Base-by-base conservation (phyloP, 805 yeast genomes). In the Sugiyamaella smithiae region DNA sequence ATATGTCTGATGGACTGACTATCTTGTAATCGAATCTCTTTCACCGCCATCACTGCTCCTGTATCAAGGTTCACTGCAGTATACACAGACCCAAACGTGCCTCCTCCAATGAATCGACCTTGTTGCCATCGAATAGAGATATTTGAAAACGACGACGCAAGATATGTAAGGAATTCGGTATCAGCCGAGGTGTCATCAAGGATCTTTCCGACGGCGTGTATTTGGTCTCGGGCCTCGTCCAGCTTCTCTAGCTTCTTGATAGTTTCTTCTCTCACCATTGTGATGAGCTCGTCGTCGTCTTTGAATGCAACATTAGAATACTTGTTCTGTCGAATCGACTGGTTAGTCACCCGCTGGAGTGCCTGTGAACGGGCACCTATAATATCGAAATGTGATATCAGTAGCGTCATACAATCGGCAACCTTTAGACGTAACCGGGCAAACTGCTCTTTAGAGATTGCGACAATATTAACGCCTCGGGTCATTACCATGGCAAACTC, bases 41-140 rank as follows among this genome's bases (percentile, higher is more conserved):
- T 93, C 28, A 93, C 99, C 0, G 99, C 99, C 85, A 93, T 82
- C 2, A 90, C 84, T 45, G 90, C 95, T 64, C 98, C 98, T 14
- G 95, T 88, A 57, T 91, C 98, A 53, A 93, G 76, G 62, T 91
- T 89, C 19, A 88, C 83, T 0, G 97, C 96, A 0, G 93, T 89
- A 66, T 78, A 93, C 2, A 93, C 99, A 51, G 85, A 81, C 5
- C 99, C 99, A 73, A 91, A 93, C 0, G 97, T 80, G 37, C 99
- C 99, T 38, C 96, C 91, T 1, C 99, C 99, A 59, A 93, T 80
- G 60, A 82, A 88, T 53, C 83, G 80, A 41, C 97, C 95, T 69
- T 91, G 95, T 66, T 93, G 97, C 99, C 99, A 93, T 67, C 96
- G 81, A 54, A 93, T 88, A 0, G 97, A 84, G 24, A 90, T 85